A percentile compares a stretch with the other conserved stretches of the same genome.
Conservation (phyloP, 2,329 filamentous ascomycete species). For the Colletotrichum costaricense region DNA sequence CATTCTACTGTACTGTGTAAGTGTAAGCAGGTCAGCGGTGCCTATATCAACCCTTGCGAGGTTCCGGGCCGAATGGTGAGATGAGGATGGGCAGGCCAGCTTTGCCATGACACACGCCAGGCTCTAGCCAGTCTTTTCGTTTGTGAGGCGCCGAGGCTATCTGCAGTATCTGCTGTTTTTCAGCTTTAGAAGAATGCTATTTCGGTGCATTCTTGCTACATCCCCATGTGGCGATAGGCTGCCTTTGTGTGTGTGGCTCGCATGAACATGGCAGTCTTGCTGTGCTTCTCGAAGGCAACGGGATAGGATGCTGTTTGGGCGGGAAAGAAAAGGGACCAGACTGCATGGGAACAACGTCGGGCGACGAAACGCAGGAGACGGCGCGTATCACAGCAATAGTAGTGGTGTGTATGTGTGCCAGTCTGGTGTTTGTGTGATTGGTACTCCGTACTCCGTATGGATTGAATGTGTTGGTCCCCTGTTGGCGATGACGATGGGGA, state of each 20-base stretch:
- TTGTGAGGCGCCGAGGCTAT: not conserved
- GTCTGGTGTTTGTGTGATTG: not conserved
- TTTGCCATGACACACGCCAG: not conserved
- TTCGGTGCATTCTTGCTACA: slow-evolving; percentile 6
- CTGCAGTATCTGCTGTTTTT: not conserved
- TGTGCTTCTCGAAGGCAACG: slow-evolving; percentile 21
- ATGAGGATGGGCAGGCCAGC: slow-evolving; percentile 27
- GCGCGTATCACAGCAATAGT: not conserved
- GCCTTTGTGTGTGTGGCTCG: not conserved
- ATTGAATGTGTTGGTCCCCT: not conserved
- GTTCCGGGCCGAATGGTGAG: slow-evolving; percentile 19
- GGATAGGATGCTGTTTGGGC: not conserved
- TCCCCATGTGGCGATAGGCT: slow-evolving; percentile 2
- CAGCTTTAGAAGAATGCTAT: slow-evolving; percentile 10
- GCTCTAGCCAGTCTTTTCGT: not conserved
- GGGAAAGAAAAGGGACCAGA: not conserved
- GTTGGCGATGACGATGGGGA: slow-evolving; percentile 12
- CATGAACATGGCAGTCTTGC: slow-evolving; percentile 2
- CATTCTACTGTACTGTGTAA: not conserved
- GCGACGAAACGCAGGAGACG: slow-evolving; percentile 6
- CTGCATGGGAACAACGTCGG: not conserved
- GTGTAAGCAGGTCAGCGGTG: not conserved
- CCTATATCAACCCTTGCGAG: not conserved
- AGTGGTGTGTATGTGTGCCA: not conserved
- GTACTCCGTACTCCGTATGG: too few relatives aligned